Conservation (phyloP, 495 filamentous ascomycete species). For the Bryoglossum gracile region DNA sequence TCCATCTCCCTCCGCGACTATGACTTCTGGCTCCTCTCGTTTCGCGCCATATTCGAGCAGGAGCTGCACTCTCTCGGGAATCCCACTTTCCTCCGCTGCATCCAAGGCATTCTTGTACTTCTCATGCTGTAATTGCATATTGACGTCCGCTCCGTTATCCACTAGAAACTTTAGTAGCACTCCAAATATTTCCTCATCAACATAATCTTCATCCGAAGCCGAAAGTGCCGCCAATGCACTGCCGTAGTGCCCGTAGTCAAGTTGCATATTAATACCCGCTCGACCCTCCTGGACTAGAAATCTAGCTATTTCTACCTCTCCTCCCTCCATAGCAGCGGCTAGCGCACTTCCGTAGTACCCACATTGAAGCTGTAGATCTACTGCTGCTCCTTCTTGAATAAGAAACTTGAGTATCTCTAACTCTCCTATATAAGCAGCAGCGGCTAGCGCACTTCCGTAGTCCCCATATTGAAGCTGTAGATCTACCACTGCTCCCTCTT, state of each 20-base stretch:
- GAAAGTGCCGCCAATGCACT: not conserved
- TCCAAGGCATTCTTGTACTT: constrained; percentile 8
- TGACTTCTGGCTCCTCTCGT: not conserved
- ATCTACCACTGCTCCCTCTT: not conserved
- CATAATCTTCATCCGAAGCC: not conserved
- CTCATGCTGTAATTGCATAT: constrained; percentile 11
- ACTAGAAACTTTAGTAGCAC: not conserved
- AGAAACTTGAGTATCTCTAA: not conserved
- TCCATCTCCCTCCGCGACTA: not conserved
- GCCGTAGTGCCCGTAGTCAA: not conserved
- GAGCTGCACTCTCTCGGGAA: not conserved
- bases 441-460: constrained; percentile 5
- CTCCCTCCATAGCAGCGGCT: not conserved
- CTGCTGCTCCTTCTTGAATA: not conserved
- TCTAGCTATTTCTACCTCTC: not conserved
- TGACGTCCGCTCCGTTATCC: constrained; percentile 10
- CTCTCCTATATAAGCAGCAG: not conserved
- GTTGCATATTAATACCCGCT: constrained; percentile 4
- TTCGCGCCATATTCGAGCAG: constrained; percentile 4
- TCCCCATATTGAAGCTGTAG: constrained; percentile 6
- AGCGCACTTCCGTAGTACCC: constrained; percentile 3
- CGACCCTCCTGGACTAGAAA: not conserved
- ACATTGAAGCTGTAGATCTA: not conserved
- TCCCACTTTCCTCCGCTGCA: constrained; percentile 3
- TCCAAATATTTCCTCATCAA: not conserved